Evolutionary conservation across 805 yeast species (phyloP).

Genomic region (Saturnispora saitoi): DNA sequence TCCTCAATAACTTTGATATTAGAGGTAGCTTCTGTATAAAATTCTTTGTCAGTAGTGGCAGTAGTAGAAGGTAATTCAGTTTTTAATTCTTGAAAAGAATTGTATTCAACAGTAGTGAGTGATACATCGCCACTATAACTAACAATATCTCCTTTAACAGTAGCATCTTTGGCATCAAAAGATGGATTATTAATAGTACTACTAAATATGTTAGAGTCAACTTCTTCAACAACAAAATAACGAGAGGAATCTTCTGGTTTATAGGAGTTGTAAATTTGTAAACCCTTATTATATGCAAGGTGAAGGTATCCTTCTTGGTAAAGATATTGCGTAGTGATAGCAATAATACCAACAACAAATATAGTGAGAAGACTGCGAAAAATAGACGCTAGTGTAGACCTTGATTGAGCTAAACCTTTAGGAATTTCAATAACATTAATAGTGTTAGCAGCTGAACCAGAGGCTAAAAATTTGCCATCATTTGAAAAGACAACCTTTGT

Average conservation of each 20-base stretch:
- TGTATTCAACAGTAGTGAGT: background rate
- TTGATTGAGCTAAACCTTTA: conserved; percentile 34
- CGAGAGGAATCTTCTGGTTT: conserved; percentile 27
- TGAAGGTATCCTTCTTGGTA: conserved; percentile 25
- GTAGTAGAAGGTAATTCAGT: background rate
- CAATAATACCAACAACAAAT: conserved; percentile 19
- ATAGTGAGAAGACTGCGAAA: conserved; percentile 22
- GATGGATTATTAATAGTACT: background rate
- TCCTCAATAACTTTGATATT: background rate
- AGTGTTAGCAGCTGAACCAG: conserved; percentile 71
- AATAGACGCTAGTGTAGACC: conserved; percentile 26
- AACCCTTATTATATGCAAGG: conserved; percentile 15
- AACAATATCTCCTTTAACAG: conserved; percentile 9
- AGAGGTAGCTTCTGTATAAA: background rate
- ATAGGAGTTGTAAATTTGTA: conserved; percentile 19
- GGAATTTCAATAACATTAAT: conserved; percentile 59
- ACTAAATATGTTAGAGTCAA: conserved; percentile 8
- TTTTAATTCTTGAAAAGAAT: background rate
- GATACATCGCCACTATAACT: conserved; percentile 4
- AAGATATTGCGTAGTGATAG: conserved; percentile 22
- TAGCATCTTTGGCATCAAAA: background rate
- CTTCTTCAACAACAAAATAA: conserved; percentile 29
- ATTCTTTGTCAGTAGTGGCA: background rate
- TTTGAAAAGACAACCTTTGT: conserved; percentile 66
- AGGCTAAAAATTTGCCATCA: conserved; percentile 55